These are phyloP conservation scores for Mycena pura DNA, from an alignment of 768 basidiomycete genomes.

Conservation along the genomic window DNA sequence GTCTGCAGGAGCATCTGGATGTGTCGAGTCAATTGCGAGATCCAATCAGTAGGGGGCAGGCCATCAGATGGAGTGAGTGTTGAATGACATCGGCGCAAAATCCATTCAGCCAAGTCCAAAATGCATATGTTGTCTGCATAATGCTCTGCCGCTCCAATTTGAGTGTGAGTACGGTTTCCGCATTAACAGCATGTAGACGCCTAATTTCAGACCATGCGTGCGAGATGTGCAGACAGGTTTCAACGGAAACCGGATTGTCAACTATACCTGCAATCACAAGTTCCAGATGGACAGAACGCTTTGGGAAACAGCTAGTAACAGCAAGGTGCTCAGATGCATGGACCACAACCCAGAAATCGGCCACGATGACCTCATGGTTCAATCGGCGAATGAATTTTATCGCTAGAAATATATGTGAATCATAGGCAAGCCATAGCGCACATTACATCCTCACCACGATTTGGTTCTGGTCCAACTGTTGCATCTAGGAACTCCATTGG, in stretches of 20 bases:
- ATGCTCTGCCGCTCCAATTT: neutral
- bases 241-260: neutral
- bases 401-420: too few species aligned
- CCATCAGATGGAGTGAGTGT: neutral
- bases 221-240: neutral
- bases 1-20: neutral
- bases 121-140: neutral
- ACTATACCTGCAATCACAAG: neutral
- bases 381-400: too few species aligned
- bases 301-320: neutral
- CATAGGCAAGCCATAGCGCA: too few species aligned
- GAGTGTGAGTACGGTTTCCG: neutral
- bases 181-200: neutral
- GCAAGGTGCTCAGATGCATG: neutral
- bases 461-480: too few species aligned
- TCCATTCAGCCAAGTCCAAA: conserved; percentile 3
- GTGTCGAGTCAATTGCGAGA: neutral
- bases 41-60: neutral
- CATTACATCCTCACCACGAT: too few species aligned
- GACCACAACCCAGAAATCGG: neutral
- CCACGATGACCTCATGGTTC: neutral
- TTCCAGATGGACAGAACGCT: neutral
- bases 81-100: neutral
- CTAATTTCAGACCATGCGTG: neutral
- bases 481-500: too few species aligned